These are phyloP conservation scores for Colletotrichum phormii DNA, from an alignment of 2,329 filamentous ascomycete species.

Conservation along the genomic window DNA sequence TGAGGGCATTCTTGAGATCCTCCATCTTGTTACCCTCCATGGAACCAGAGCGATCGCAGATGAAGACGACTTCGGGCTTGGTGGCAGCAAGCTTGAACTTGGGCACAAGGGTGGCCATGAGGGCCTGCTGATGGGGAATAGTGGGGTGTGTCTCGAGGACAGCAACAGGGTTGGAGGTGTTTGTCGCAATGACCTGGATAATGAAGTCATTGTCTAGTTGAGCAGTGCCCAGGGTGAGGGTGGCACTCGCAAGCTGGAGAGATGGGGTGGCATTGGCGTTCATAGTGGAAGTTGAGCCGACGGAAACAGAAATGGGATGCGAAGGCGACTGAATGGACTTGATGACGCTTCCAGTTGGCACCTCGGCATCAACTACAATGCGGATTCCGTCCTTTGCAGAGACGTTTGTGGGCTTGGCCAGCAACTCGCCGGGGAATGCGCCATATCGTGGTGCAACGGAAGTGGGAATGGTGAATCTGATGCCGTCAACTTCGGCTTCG, in stretches of 20 bases:
- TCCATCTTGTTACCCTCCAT: slow-evolving; percentile 65
- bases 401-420: slow-evolving; percentile 39
- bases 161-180: slow-evolving; percentile 70
- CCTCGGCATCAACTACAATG: slow-evolving; percentile 50
- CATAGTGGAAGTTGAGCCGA: slow-evolving; percentile 66
- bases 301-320: slow-evolving; percentile 73
- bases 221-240: slow-evolving; percentile 62
- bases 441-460: slow-evolving; percentile 76
- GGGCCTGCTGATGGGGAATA: slow-evolving; percentile 69
- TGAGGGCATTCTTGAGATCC: slow-evolving; percentile 66
- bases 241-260: slow-evolving; percentile 71
- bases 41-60: slow-evolving; percentile 78
- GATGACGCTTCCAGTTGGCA: slow-evolving; percentile 68
- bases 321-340: slow-evolving; percentile 74
- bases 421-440: slow-evolving; percentile 49
- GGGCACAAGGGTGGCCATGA: slow-evolving; percentile 79
- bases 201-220: slow-evolving; percentile 75
- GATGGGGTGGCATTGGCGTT: slow-evolving; percentile 58
- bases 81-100: slow-evolving; percentile 71
- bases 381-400: slow-evolving; percentile 35
- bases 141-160: slow-evolving; percentile 74
- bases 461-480: slow-evolving; percentile 77
- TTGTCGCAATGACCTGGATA: slow-evolving; percentile 71
- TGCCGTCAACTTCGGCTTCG: slow-evolving; percentile 74
- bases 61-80: slow-evolving; percentile 74